Conservation (phyloP, 2,329 filamentous ascomycete species). For the Diaporthe ampelina region DNA sequence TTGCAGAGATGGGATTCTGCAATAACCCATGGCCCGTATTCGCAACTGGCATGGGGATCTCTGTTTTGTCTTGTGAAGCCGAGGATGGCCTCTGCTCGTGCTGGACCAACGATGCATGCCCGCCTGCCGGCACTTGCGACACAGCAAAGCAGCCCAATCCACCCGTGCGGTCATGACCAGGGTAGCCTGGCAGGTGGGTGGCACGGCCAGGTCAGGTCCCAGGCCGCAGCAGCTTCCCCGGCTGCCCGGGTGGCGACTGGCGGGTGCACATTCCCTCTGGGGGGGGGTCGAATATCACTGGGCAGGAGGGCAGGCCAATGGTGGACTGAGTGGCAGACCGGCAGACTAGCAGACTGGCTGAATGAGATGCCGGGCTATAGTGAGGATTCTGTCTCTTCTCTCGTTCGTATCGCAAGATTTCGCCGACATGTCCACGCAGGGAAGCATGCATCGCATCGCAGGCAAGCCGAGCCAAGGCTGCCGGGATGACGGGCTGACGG, state of each 20-base stretch:
- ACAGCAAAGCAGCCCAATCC: neutral
- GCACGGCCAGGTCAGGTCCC: neutral
- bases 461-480: neutral
- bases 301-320: too few relatives aligned
- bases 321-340: too few relatives aligned
- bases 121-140: constrained; percentile 28
- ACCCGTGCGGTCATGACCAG: neutral
- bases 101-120: neutral
- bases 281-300: too few relatives aligned
- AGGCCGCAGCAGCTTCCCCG: constrained; percentile 10
- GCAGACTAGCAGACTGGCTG: too few relatives aligned
- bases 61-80: constrained; percentile 16
- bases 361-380: neutral
- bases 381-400: neutral
- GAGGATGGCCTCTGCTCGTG: neutral
- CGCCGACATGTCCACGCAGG: constrained; percentile 1
- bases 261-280: neutral
- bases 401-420: constrained; percentile 29
- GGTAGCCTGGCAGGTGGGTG: constrained; percentile 11
- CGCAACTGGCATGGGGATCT: constrained; percentile 4
- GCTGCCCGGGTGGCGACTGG: constrained; percentile 24
- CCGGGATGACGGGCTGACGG: neutral
- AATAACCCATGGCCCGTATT: constrained; percentile 10
- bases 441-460: constrained; percentile 13
- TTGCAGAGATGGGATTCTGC: constrained; percentile 29